These are phyloP conservation scores for Lodderomyces orthopsilosis DNA, from an alignment of 1,139 yeast species.

Conservation along the genomic window DNA sequence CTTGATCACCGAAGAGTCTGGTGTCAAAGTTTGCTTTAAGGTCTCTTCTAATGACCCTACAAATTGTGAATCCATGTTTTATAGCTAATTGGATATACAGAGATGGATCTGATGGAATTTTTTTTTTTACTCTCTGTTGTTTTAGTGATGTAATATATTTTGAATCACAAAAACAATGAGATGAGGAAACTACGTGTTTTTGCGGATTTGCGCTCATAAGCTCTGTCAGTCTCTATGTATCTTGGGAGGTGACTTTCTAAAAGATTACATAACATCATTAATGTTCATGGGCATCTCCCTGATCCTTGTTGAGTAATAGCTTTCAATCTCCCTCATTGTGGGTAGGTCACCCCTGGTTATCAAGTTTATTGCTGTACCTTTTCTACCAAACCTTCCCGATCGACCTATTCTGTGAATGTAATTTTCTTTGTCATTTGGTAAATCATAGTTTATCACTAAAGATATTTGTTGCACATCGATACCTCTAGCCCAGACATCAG, in stretches of 20 bases:
- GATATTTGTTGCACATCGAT: conserved; percentile 98
- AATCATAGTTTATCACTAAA: conserved; percentile 85
- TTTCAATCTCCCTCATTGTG: conserved; percentile 67
- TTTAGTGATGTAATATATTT: not conserved
- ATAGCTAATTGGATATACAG: not conserved
- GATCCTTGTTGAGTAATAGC: conserved; percentile 72
- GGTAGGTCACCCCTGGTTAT: conserved; percentile 67
- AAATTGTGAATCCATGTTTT: conserved; percentile 64
- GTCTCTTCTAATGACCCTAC: conserved; percentile 73
- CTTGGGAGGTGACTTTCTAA: too few species aligned
- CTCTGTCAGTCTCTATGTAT: too few species aligned
- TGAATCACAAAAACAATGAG: not conserved
- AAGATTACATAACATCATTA: conserved; percentile 38
- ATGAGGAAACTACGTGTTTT: not conserved
- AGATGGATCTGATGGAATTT: conserved; percentile 1
- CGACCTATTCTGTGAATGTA: conserved; percentile 94
- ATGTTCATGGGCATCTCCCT: conserved; percentile 86
- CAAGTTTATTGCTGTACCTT: conserved; percentile 91
- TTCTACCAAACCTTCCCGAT: conserved; percentile 93
- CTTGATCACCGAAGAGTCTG: conserved; percentile 75
- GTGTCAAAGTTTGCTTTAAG: conserved; percentile 70
- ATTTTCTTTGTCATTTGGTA: conserved; percentile 83
- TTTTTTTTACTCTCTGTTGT: conserved; percentile 6
- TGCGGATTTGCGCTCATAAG: too few species aligned
- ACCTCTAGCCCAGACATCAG: conserved; percentile 98